These are phyloP conservation scores for Pythium volutum DNA, from an alignment of 352 stramenopile genomes.

Conservation along the genomic window DNA sequence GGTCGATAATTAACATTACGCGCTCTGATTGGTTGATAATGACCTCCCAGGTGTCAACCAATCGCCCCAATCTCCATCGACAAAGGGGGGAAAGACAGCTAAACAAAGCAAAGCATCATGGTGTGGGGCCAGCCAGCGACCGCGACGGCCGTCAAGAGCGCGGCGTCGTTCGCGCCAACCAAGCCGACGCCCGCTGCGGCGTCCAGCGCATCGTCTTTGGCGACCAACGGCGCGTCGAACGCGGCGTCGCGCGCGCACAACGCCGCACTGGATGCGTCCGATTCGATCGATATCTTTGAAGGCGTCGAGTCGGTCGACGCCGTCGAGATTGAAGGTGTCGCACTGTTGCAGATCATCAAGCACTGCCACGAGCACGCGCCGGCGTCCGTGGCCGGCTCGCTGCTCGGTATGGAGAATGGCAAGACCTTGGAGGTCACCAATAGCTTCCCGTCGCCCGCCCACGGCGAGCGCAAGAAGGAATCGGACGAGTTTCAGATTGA, in stretches of 20 bases:
- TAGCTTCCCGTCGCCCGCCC: constrained; percentile 94
- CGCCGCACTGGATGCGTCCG: constrained; percentile 17
- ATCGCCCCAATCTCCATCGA: constrained; percentile 23
- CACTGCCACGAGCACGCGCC: constrained; percentile 97
- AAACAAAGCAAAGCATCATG: constrained; percentile 31
- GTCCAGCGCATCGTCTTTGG: neutral
- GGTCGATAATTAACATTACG: constrained; percentile 9
- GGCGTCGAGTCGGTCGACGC: constrained; percentile 55
- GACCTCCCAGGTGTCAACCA: constrained; percentile 40
- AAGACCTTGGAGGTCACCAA: constrained; percentile 96
- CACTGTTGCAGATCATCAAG: constrained; percentile 96
- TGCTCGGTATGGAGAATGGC: constrained; percentile 94
- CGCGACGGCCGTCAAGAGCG: constrained; percentile 21
- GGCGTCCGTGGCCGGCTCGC: constrained; percentile 91
- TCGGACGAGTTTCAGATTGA: constrained; percentile 96
- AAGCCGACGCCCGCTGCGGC: constrained; percentile 12
- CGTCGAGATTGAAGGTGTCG: constrained; percentile 79
- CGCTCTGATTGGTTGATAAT: constrained; percentile 42
- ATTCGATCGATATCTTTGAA: constrained; percentile 73
- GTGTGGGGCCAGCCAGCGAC: constrained; percentile 57
- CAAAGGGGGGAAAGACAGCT: neutral
- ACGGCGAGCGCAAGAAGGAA: constrained; percentile 72
- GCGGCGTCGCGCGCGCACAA: constrained; percentile 15
- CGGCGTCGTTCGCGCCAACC: constrained; percentile 20
- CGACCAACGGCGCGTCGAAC: constrained; percentile 18